These are phyloP conservation scores for Durotheca rogersii DNA, from an alignment of 495 filamentous ascomycete genomes.

Conservation along the genomic window DNA sequence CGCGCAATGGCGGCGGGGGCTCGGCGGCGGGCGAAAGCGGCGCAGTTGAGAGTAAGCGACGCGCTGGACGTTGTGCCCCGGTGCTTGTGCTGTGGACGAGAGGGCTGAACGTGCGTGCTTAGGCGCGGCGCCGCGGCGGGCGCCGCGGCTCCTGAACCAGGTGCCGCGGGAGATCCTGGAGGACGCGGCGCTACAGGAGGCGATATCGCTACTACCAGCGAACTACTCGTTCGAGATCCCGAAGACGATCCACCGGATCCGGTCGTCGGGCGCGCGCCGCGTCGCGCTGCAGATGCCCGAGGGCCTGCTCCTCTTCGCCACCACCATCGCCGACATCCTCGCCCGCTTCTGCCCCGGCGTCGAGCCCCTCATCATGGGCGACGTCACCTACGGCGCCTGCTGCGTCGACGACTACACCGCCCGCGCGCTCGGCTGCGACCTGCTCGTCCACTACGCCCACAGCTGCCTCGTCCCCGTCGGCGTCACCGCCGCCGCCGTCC, in stretches of 20 bases:
- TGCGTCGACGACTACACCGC: slow-evolving; percentile 99
- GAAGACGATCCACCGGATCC: slow-evolving; percentile 95
- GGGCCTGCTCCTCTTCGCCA: slow-evolving; percentile 91
- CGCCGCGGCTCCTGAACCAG: slow-evolving; percentile 78
- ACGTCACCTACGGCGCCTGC: slow-evolving; percentile 98
- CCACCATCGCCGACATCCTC: slow-evolving; percentile 96
- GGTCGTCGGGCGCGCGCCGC: slow-evolving; percentile 69
- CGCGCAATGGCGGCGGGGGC: slow-evolving; percentile 50
- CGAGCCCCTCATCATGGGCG: slow-evolving; percentile 96
- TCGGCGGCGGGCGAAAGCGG: slow-evolving; percentile 63
- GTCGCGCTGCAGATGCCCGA: slow-evolving; percentile 96
- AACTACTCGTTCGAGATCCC: slow-evolving; percentile 99
- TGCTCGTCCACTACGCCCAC: slow-evolving; percentile 96
- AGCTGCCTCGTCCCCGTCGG: slow-evolving; percentile 94
- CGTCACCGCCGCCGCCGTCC: slow-evolving; percentile 89
- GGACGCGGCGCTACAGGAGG: slow-evolving; percentile 83
- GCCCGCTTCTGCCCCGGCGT: slow-evolving; percentile 89
- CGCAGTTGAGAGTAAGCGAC: slow-evolving; percentile 57
- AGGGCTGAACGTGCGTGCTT: slow-evolving; percentile 7
- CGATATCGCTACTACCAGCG: slow-evolving; percentile 79
- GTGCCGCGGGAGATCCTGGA: slow-evolving; percentile 84
- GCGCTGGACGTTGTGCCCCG: no score
- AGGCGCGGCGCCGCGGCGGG: slow-evolving; percentile 62
- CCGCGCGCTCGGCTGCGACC: slow-evolving; percentile 87
- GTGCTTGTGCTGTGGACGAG: no score